Evolutionary conservation across 2,329 filamentous ascomycete genomes (phyloP).

Genomic region (Cladosporium phlei): DNA sequence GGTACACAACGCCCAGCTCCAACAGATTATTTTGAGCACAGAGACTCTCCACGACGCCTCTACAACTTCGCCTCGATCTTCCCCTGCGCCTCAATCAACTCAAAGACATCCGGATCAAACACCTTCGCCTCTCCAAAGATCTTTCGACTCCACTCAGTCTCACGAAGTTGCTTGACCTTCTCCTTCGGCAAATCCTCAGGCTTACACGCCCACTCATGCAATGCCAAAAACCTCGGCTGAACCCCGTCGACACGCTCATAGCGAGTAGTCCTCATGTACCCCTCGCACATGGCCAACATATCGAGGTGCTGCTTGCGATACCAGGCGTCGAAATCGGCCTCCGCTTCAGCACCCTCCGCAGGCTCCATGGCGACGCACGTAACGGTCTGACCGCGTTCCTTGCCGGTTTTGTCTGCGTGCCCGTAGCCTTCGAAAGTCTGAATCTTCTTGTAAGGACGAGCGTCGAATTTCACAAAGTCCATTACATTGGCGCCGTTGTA

Average conservation of each 20-base stretch:
- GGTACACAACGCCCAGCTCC: background rate
- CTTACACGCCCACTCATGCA: constrained; percentile 23
- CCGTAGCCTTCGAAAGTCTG: constrained; percentile 19
- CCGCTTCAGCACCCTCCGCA: constrained; percentile 20
- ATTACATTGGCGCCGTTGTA: constrained; percentile 14
- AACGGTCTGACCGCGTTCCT: constrained; percentile 12
- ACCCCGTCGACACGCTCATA: constrained; percentile 18
- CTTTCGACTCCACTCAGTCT: constrained; percentile 26
- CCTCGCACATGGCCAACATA: constrained; percentile 21
- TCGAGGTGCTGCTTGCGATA: constrained; percentile 27
- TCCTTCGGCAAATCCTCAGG: constrained; percentile 19
- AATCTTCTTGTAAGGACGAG: constrained; percentile 17
- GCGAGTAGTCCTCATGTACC: constrained; percentile 22
- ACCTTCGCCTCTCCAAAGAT: constrained; percentile 17
- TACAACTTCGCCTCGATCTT: constrained; percentile 14
- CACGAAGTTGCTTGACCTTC: constrained; percentile 18
- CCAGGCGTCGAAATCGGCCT: constrained; percentile 27
- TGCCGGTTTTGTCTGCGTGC: constrained; percentile 7
- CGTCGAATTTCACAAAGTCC: constrained; percentile 14
- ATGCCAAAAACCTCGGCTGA: constrained; percentile 18
- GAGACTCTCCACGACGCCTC: too few species aligned
- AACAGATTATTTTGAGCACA: too few species aligned
- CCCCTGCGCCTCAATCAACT: constrained; percentile 18
- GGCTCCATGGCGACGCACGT: constrained; percentile 22
- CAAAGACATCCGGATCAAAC: constrained; percentile 21